Conservation (phyloP, 345 rosid species). For the Hypericum androsaemum region DNA sequence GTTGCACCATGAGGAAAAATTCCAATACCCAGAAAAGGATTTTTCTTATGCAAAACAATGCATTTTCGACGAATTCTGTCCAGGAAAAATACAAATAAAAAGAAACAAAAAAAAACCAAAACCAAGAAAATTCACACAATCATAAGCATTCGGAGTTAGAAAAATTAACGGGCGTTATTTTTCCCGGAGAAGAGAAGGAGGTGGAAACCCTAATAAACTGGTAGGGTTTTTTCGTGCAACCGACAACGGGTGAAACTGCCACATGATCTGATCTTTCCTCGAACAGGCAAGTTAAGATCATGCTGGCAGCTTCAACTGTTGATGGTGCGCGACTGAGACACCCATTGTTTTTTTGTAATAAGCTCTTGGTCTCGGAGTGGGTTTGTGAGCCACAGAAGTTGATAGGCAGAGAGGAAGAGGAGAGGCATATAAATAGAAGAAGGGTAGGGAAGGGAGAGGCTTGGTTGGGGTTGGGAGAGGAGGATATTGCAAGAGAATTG, state of each 20-base stretch:
- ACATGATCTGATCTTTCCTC: conserved; percentile 26
- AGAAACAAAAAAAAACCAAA: background rate
- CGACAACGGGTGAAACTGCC: conserved; percentile 7
- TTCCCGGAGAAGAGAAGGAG: too few species aligned
- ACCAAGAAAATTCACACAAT: background rate
- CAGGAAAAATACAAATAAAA: background rate
- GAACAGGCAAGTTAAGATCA: conserved; percentile 59
- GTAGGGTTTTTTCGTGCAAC: background rate
- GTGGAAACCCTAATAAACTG: too few species aligned
- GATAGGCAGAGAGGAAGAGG: background rate
- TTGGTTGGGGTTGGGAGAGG: background rate
- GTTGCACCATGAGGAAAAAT: conserved; percentile 20
- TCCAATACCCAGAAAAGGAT: background rate
- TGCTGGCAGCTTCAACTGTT: conserved; percentile 99
- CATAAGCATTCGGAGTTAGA: background rate
- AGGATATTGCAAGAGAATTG: too few species aligned
- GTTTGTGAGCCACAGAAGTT: background rate
- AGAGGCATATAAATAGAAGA: background rate
- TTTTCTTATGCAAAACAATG: background rate
- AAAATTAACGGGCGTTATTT: background rate
- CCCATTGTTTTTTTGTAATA: too few species aligned
- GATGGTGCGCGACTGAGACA: conserved; percentile 33
- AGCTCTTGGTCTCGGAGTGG: too few species aligned
- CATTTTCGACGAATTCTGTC: too few species aligned
- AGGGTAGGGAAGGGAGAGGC: background rate